Conservation (phyloP, 352 stramenopile genomes). For the Phytophthora agathidicida region DNA sequence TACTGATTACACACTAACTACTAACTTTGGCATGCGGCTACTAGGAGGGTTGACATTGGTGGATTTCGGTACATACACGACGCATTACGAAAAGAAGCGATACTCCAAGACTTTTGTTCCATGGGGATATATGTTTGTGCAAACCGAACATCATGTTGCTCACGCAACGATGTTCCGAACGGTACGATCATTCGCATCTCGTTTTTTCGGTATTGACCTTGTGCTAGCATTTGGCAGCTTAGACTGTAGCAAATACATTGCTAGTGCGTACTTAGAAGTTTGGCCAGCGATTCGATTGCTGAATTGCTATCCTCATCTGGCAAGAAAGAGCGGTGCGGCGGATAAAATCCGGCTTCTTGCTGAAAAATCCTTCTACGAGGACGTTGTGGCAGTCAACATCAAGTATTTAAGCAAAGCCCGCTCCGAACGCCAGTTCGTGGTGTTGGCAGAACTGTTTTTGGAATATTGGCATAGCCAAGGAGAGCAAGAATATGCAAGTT, state of each 20-base stretch:
- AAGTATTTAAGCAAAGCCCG: constrained; percentile 5
- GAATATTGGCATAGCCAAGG: constrained; percentile 1
- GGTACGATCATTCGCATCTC: neutral
- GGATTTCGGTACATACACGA: constrained; percentile 34
- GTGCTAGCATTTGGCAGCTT: constrained; percentile 19
- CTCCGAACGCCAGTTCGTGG: neutral
- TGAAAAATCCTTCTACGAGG: constrained; percentile 2
- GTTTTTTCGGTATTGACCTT: constrained; percentile 22
- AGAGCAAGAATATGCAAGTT: constrained; percentile 2
- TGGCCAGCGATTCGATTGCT: constrained; percentile 18
- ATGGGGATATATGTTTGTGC: constrained; percentile 31
- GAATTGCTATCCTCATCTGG: constrained; percentile 22
- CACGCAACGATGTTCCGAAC: constrained; percentile 20
- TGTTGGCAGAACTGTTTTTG: neutral
- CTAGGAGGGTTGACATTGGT: constrained; percentile 27
- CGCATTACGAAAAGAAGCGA: constrained; percentile 2
- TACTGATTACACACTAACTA: no score
- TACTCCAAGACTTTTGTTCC: constrained; percentile 35
- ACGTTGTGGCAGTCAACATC: constrained; percentile 5
- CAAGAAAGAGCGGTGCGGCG: constrained; percentile 5
- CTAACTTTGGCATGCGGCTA: no score
- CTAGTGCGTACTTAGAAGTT: constrained; percentile 22
- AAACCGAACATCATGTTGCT: constrained; percentile 17
- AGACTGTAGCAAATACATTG: constrained; percentile 10
- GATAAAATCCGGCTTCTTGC: neutral